These are phyloP conservation scores for Claviceps spartinae DNA, from an alignment of 2,329 filamentous ascomycete species.

Conservation along the genomic window DNA sequence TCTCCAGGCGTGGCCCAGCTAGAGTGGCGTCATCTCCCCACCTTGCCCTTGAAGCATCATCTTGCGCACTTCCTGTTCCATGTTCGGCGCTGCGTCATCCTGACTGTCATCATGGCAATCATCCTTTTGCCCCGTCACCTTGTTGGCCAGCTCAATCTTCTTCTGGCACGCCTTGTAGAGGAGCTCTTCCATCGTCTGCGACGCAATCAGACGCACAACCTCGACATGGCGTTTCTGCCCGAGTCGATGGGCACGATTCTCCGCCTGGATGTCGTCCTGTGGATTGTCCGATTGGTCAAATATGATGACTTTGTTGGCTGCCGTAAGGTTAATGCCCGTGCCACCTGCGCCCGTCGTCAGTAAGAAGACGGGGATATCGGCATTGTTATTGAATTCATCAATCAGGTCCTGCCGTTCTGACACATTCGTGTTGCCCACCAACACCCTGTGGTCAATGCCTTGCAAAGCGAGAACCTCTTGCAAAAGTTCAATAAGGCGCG, in stretches of 20 bases:
- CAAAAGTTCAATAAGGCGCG: slow-evolving; percentile 79
- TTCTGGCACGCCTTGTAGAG: slow-evolving; percentile 84
- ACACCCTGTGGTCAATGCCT: slow-evolving; percentile 63
- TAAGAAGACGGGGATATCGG: slow-evolving; percentile 75
- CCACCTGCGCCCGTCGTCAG: slow-evolving; percentile 88
- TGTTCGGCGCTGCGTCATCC: slow-evolving; percentile 18
- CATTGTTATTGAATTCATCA: slow-evolving; percentile 68
- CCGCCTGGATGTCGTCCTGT: slow-evolving; percentile 94
- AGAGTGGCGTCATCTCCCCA: slow-evolving; percentile 25
- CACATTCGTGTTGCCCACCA: slow-evolving; percentile 76
- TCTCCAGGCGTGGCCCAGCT: slow-evolving; percentile 9
- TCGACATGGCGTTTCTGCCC: slow-evolving; percentile 86
- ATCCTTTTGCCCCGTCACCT: slow-evolving; percentile 31
- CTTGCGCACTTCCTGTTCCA: slow-evolving; percentile 30
- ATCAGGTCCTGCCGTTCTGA: slow-evolving; percentile 75
- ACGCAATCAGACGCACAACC: slow-evolving; percentile 71
- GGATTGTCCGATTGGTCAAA: slow-evolving; percentile 97
- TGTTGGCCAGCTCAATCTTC: slow-evolving; percentile 74
- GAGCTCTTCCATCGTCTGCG: slow-evolving; percentile 78
- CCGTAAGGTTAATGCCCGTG: slow-evolving; percentile 92
- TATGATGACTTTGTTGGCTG: slow-evolving; percentile 94
- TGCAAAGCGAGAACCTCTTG: slow-evolving; percentile 65
- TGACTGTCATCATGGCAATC: slow-evolving; percentile 18
- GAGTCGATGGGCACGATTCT: slow-evolving; percentile 90
- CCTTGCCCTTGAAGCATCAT: slow-evolving; percentile 24